Evolutionary conservation across 2,329 filamentous ascomycete genomes (phyloP).

Genomic region (Neophaeococcomyces mojaviensis): DNA sequence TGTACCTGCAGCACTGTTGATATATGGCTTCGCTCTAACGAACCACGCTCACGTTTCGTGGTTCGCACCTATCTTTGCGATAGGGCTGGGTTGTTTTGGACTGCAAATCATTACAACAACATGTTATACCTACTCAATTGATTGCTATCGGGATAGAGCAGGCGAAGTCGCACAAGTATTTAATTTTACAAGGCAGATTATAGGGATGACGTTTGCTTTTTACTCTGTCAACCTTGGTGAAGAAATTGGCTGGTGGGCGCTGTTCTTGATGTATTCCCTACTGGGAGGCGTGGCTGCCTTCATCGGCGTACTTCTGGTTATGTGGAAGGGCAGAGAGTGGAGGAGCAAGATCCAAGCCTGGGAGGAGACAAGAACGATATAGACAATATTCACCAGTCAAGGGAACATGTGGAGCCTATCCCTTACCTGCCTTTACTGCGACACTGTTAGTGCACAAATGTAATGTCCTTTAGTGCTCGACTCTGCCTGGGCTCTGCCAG

Average conservation of each 20-base stretch:
- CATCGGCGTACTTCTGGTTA: slow-evolving; percentile 17
- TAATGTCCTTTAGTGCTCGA: no score
- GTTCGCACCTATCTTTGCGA: slow-evolving; percentile 24
- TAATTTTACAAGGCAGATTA: slow-evolving; percentile 24
- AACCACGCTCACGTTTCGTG: slow-evolving; percentile 22
- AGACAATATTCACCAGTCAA: no score
- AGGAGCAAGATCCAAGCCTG: slow-evolving; percentile 10
- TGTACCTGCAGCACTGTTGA: slow-evolving; percentile 25
- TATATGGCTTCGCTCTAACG: slow-evolving; percentile 27
- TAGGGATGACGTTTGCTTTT: slow-evolving; percentile 24
- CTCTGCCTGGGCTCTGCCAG: no score
- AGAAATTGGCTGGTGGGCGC: slow-evolving; percentile 18
- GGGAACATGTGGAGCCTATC: no score
- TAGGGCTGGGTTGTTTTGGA: slow-evolving; percentile 25
- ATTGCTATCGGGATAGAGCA: slow-evolving; percentile 21
- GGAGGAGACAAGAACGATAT: slow-evolving; percentile 1
- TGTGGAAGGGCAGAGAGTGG: slow-evolving; percentile 15
- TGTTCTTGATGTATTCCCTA: slow-evolving; percentile 18
- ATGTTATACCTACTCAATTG: slow-evolving; percentile 24
- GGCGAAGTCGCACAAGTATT: slow-evolving; percentile 22
- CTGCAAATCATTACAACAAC: slow-evolving; percentile 25
- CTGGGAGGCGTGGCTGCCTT: slow-evolving; percentile 16
- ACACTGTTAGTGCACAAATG: no score
- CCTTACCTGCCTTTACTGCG: no score
- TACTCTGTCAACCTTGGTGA: slow-evolving; percentile 20